These are phyloP conservation scores for Moesziomyces aphidis DNA, from an alignment of 1,284 basidiomycete species.

Conservation along the genomic window DNA sequence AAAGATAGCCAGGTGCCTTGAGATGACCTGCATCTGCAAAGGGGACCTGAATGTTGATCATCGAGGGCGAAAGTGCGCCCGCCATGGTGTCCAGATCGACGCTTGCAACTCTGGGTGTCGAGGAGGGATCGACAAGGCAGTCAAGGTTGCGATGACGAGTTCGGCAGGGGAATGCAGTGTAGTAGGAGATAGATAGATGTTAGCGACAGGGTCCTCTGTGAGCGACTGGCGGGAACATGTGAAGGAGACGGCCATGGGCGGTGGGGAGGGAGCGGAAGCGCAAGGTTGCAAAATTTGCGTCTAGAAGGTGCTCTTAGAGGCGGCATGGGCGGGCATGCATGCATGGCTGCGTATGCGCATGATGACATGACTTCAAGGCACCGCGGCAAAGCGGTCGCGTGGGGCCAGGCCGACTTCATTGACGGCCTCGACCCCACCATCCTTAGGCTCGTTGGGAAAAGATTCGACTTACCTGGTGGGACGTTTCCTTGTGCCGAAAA, in stretches of 20 bases:
- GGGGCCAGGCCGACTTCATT: not conserved
- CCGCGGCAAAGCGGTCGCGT: not conserved
- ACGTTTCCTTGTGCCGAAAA: constrained; percentile 8
- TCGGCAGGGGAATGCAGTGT: not conserved
- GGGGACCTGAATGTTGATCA: constrained; percentile 45
- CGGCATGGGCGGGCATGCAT: constrained; percentile 6
- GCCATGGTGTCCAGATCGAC: constrained; percentile 18
- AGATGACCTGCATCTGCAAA: constrained; percentile 47
- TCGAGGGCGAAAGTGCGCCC: constrained; percentile 43
- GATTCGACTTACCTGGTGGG: constrained; percentile 20
- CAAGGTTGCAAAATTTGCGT: constrained; percentile 12
- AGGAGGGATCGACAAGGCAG: too few species aligned
- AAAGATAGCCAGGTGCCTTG: constrained; percentile 13
- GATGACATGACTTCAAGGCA: constrained; percentile 1
- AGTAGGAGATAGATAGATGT: constrained; percentile 28
- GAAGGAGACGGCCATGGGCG: not conserved
- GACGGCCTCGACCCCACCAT: not conserved
- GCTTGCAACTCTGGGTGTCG: too few species aligned
- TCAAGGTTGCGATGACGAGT: too few species aligned
- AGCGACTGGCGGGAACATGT: constrained; percentile 1
- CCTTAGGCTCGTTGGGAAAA: too few species aligned
- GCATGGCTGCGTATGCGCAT: constrained; percentile 4
- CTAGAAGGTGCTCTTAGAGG: not conserved
- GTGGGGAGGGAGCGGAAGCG: constrained; percentile 3
- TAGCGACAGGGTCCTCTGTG: constrained; percentile 27